Base-by-base conservation (phyloP, 2,329 filamentous ascomycete species). In the Penicillium sp. region DNA sequence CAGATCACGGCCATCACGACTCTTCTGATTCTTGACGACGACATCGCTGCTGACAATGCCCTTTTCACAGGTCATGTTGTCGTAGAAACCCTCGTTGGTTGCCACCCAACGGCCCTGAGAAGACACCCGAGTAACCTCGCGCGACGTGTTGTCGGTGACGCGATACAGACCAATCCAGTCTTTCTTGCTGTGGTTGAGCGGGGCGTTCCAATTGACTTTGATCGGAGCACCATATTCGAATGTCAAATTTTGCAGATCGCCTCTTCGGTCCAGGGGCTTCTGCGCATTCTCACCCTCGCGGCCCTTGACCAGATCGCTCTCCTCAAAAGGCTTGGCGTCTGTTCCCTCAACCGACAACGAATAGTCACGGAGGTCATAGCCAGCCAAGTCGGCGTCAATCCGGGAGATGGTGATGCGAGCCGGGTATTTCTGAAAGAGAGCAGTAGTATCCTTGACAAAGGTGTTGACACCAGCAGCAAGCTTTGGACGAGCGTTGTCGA, bases 81-180 rank as follows among this genome's bases (percentile, higher is more conserved):
- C 87, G 57, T 86, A 95, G 39, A 78, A 74, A 13, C 84, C 84
- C 3, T 77, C 72, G 44, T 82, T 86, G 0, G 85, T 89, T 1
- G 89, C 84, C 22, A 87, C 73, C 92, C 92, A 98, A 40, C 92
- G 80, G 25, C 90, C 89, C 38, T 90, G 79, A 1, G 87, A 93
- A 3, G 86, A 79, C 7, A 95, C 79, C 35, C 85, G 81, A 2
- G 92, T 95, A 10, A 82, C 71, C 26, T 95, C 85, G 27, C 90
- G 79, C 6, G 85, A 92, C 5, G 80, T 77, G 58, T 95, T 98
- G 65, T 96, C 90, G 2, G 87, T 88, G 2, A 98, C 87, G 77
- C 89, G 88, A 70, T 96, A 98, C 4, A 98, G 73, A 3, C 90
- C 90, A 36, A 98, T 81, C 92, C 92, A 98, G 63, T 98, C 92